Percentiles rank a stretch among this genome's conserved stretches.
Evolutionary conservation across 169 alveolate species (phyloP).

Genomic region (Perkinsus olseni): DNA sequence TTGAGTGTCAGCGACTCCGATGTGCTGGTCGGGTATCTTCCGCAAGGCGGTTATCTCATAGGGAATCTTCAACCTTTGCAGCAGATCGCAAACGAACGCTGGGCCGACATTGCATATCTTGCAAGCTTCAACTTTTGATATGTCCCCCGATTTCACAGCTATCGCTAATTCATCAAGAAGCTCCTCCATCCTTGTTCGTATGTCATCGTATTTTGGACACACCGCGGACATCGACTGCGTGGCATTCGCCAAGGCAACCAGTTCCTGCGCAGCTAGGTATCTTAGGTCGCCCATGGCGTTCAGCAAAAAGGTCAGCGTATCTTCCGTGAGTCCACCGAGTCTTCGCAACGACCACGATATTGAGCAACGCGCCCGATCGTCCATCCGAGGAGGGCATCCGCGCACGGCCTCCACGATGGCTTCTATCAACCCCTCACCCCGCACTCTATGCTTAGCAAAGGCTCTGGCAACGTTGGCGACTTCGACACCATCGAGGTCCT

Average conservation of each 20-base stretch:
- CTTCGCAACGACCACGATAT: background rate
- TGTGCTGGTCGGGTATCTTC: background rate
- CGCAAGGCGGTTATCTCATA: background rate
- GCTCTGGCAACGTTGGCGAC: background rate
- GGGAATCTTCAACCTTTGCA: background rate
- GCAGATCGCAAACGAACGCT: background rate
- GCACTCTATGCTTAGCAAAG: background rate
- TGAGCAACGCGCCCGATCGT: background rate
- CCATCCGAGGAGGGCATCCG: background rate
- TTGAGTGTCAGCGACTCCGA: background rate
- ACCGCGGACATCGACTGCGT: background rate
- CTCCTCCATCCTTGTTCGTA: background rate
- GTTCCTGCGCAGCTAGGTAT: background rate
- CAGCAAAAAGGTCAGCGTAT: too few species aligned
- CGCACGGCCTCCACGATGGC: background rate
- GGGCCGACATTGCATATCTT: background rate
- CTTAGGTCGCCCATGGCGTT: background rate
- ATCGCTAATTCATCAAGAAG: background rate
- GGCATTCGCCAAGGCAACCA: background rate
- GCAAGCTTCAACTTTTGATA: background rate
- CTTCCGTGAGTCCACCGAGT: background rate
- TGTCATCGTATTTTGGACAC: background rate
- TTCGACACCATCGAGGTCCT: background rate
- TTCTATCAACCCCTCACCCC: background rate
- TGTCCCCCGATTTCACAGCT: background rate